Evolutionary conservation across 371 early-diverging fungal species (phyloP).

Genomic region (Apophysomyces sp.): DNA sequence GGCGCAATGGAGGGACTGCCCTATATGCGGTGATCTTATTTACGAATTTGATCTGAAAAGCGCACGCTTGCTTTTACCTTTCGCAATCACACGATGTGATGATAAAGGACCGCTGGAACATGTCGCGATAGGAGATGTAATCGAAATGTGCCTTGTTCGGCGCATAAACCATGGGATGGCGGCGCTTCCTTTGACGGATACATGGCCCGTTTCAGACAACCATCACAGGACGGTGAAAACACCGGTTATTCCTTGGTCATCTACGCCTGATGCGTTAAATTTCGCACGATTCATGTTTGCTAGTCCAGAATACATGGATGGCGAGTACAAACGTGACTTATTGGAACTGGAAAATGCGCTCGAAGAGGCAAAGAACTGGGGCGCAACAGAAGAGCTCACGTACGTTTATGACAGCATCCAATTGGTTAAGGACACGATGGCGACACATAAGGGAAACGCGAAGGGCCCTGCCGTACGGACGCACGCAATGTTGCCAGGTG

Average conservation of each 20-base stretch:
- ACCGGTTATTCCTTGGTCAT: slow-evolving; percentile 15
- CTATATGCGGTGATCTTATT: slow-evolving; percentile 81
- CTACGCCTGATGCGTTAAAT: slow-evolving; percentile 28
- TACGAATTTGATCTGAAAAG: slow-evolving; percentile 63
- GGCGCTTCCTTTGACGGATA: slow-evolving; percentile 62
- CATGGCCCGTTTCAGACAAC: slow-evolving; percentile 36
- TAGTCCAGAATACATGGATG: slow-evolving; percentile 35
- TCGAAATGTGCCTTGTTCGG: slow-evolving; percentile 61
- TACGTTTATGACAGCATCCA: slow-evolving; percentile 28
- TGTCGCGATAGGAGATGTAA: slow-evolving; percentile 24
- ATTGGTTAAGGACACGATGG: slow-evolving; percentile 2
- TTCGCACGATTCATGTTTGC: slow-evolving; percentile 57
- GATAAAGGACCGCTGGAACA: background rate
- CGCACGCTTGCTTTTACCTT: slow-evolving; percentile 36
- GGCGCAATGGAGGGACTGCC: slow-evolving; percentile 71
- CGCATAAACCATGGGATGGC: slow-evolving; percentile 56
- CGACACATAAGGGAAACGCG: background rate
- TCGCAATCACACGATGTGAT: background rate
- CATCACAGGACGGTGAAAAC: slow-evolving; percentile 10
- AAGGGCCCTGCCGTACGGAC: no score
- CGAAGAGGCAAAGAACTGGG: slow-evolving; percentile 36
- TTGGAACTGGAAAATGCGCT: slow-evolving; percentile 37
- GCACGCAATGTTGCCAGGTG: background rate
- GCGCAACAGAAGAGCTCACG: slow-evolving; percentile 44
- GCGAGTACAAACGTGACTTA: slow-evolving; percentile 42